These are phyloP conservation scores for Hyphopichia fennica DNA, from an alignment of 1,139 yeast species.

Conservation along the genomic window DNA sequence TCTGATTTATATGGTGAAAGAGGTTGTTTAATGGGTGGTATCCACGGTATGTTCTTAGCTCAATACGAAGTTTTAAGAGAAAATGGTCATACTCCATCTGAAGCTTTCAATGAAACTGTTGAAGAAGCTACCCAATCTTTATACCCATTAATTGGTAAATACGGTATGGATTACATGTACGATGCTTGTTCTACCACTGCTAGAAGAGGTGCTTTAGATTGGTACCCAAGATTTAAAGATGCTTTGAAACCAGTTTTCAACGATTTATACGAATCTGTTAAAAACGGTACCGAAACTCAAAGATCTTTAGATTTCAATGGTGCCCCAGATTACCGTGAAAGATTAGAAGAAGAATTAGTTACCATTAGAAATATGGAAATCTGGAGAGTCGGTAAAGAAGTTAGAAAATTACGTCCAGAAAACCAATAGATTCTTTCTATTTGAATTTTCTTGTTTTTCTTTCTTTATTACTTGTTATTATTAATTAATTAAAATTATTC, in stretches of 20 bases:
- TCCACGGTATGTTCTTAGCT: conserved; percentile 99
- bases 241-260: conserved; percentile 98
- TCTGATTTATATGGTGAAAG: conserved; percentile 99
- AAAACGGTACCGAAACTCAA: conserved; percentile 95
- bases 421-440: conserved; percentile 58
- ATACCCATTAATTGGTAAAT: conserved; percentile 97
- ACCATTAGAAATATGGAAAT: conserved; percentile 95
- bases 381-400: conserved; percentile 99
- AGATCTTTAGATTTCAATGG: conserved; percentile 98
- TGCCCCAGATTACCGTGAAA: conserved; percentile 95
- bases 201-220: conserved; percentile 99
- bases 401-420: conserved; percentile 99
- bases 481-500: conserved; percentile 6
- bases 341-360: conserved; percentile 89
- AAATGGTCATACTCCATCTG: conserved; percentile 99
- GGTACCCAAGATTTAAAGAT: conserved; percentile 99
- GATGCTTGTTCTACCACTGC: conserved; percentile 99
- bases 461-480: neutral
- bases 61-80: conserved; percentile 99
- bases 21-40: conserved; percentile 99
- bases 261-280: conserved; percentile 92
- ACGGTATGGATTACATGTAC: conserved; percentile 99
- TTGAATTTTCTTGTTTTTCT: conserved; percentile 1
- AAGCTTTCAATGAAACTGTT: conserved; percentile 99
- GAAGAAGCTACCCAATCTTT: conserved; percentile 99